A percentile compares a stretch with the other conserved stretches of the same genome.
Evolutionary conservation across 495 filamentous ascomycete genomes (phyloP).

Genomic region (Aspergillus sclerotiicarbonarius): DNA sequence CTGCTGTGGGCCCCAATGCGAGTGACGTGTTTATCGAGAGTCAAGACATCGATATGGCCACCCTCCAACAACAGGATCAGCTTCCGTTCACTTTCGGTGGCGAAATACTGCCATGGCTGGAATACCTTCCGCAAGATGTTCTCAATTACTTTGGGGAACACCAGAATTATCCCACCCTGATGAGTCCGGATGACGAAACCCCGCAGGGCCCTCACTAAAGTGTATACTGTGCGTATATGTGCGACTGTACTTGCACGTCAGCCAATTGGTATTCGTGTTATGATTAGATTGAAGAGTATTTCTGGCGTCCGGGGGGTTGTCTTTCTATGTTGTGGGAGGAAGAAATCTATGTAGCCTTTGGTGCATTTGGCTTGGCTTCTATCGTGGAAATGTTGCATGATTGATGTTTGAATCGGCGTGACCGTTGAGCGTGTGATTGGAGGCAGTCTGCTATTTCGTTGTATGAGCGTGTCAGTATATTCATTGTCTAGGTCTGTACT

Average conservation of each 20-base stretch:
- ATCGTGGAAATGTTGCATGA: neutral
- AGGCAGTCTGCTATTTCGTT: neutral
- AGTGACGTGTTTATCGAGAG: constrained; percentile 67
- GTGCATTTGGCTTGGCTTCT: neutral
- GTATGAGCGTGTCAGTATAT: neutral
- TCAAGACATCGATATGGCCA: constrained; percentile 65
- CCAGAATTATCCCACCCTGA: constrained; percentile 33
- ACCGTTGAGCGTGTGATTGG: neutral
- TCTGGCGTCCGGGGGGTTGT: constrained; percentile 14
- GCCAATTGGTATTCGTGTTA: constrained; percentile 13
- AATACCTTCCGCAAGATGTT: constrained; percentile 65
- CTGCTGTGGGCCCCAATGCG: constrained; percentile 33
- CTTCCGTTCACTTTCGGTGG: constrained; percentile 47
- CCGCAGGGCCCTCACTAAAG: constrained; percentile 27
- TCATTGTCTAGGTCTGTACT: neutral
- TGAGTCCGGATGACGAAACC: constrained; percentile 32
- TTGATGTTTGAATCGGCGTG: neutral
- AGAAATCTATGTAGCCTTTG: constrained; percentile 5
- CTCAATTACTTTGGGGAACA: constrained; percentile 53
- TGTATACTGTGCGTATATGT: constrained; percentile 21
- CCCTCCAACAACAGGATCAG: constrained; percentile 40
- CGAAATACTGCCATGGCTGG: constrained; percentile 66
- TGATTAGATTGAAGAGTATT: constrained; percentile 8
- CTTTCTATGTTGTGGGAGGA: constrained; percentile 11
- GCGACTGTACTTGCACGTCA: constrained; percentile 16